Evolutionary conservation across 2,329 filamentous ascomycete genomes (phyloP).

Genomic region (Sclerotinia nivalis): DNA sequence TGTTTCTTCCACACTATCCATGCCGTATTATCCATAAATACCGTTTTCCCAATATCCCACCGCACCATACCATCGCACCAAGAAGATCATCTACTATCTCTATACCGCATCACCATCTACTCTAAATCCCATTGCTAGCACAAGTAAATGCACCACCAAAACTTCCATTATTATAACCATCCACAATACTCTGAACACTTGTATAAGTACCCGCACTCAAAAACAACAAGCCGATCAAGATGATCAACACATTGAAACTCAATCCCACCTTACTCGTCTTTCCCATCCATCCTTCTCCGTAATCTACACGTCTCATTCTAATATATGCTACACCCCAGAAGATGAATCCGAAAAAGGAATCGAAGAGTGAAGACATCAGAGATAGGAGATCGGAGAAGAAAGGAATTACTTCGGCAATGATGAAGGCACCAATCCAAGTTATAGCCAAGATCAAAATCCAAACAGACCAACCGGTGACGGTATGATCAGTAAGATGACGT

Average conservation of each 20-base stretch:
- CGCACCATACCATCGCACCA: neutral
- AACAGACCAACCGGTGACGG: conserved; percentile 73
- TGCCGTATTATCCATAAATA: no score
- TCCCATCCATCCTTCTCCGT: conserved; percentile 47
- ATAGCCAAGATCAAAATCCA: conserved; percentile 74
- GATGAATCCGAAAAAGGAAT: conserved; percentile 93
- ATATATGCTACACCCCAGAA: conserved; percentile 87
- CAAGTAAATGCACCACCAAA: conserved; percentile 78
- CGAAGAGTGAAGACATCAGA: conserved; percentile 84
- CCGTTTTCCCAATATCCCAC: neutral
- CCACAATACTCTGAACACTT: conserved; percentile 71
- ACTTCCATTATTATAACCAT: conserved; percentile 63
- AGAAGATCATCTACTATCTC: neutral
- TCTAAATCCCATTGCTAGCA: conserved; percentile 61
- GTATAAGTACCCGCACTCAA: conserved; percentile 80
- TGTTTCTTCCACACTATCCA: neutral
- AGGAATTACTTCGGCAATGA: conserved; percentile 89
- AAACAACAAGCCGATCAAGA: conserved; percentile 76
- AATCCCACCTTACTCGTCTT: conserved; percentile 46
- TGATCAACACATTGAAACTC: conserved; percentile 71
- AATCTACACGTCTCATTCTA: conserved; percentile 69
- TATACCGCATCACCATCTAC: neutral
- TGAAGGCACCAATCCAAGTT: conserved; percentile 85
- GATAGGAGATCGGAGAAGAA: conserved; percentile 78
- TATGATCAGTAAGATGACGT: conserved; percentile 78